Conservation (phyloP, 495 filamentous ascomycete species). For the Penicillium flavigenum region DNA sequence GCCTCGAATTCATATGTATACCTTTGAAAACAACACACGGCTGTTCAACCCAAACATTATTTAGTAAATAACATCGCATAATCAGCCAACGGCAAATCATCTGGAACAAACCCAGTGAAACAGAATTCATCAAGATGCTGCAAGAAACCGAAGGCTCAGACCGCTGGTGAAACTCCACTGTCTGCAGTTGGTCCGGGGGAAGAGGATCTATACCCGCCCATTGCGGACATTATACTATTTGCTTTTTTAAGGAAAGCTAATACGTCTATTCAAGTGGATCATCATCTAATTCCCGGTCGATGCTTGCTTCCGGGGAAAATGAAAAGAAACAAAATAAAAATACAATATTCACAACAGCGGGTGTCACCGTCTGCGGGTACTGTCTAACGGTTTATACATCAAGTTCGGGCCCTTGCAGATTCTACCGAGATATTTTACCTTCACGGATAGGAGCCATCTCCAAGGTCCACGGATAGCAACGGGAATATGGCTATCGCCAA, state of each 20-base stretch:
- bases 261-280: neutral
- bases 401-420: slow-evolving; percentile 44
- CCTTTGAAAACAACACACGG: neutral
- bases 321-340: neutral
- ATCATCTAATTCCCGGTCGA: slow-evolving; percentile 1
- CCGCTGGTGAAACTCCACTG: slow-evolving; percentile 30
- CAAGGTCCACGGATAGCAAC: slow-evolving; percentile 19
- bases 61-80: slow-evolving; percentile 1
- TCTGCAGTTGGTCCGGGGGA: slow-evolving; percentile 18
- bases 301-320: slow-evolving; percentile 12
- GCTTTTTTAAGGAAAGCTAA: neutral
- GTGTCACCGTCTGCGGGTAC: slow-evolving; percentile 20
- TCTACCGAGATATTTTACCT: slow-evolving; percentile 21
- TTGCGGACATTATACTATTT: neutral
- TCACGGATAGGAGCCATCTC: slow-evolving; percentile 24
- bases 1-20: neutral
- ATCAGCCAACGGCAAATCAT: slow-evolving; percentile 1
- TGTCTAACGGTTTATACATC: slow-evolving; percentile 37
- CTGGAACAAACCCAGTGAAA: slow-evolving; percentile 13
- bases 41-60: slow-evolving; percentile 3
- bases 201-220: slow-evolving; percentile 18
- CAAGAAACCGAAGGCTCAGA: slow-evolving; percentile 32
- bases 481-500: slow-evolving; percentile 25
- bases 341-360: slow-evolving; percentile 13
- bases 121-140: slow-evolving; percentile 20